Conservation (phyloP, 768 basidiomycete genomes). For the Boletus rubroflammeus region DNA sequence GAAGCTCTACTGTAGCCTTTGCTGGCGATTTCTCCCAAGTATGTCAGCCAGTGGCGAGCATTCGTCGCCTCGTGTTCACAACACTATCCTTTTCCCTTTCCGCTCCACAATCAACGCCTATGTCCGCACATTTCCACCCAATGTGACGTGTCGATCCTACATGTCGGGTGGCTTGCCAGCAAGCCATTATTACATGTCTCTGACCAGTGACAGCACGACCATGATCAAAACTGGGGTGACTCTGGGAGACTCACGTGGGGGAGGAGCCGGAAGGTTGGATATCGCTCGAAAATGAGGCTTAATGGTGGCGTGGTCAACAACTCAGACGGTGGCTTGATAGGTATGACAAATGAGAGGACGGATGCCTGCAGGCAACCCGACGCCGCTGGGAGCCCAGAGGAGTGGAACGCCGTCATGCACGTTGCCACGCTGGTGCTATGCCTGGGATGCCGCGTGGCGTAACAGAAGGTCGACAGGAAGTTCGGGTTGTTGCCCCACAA, state of each 20-base stretch:
- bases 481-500: background rate
- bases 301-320: slow-evolving; percentile 6
- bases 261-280: background rate
- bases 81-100: slow-evolving; percentile 15
- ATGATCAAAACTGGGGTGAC: slow-evolving; percentile 9
- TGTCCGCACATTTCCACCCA: slow-evolving; percentile 16
- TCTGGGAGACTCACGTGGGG: slow-evolving; percentile 2
- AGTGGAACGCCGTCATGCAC: slow-evolving; percentile 15
- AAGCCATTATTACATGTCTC: slow-evolving; percentile 2
- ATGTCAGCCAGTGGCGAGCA: slow-evolving; percentile 8
- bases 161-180: background rate
- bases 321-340: slow-evolving; percentile 21
- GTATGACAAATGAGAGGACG: background rate
- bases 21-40: slow-evolving; percentile 1
- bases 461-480: slow-evolving; percentile 5
- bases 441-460: slow-evolving; percentile 11
- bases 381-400: slow-evolving; percentile 8
- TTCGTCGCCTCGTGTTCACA: slow-evolving; percentile 16
- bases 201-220: slow-evolving; percentile 14
- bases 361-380: slow-evolving; percentile 13
- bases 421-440: slow-evolving; percentile 5
- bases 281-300: background rate
- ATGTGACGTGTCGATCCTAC: slow-evolving; percentile 23
- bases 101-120: slow-evolving; percentile 15
- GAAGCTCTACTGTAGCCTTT: slow-evolving; percentile 1